A percentile compares a stretch with the other conserved stretches of the same genome.
Conservation (phyloP, 768 basidiomycete species). For the Boletus rubescentipes region DNA sequence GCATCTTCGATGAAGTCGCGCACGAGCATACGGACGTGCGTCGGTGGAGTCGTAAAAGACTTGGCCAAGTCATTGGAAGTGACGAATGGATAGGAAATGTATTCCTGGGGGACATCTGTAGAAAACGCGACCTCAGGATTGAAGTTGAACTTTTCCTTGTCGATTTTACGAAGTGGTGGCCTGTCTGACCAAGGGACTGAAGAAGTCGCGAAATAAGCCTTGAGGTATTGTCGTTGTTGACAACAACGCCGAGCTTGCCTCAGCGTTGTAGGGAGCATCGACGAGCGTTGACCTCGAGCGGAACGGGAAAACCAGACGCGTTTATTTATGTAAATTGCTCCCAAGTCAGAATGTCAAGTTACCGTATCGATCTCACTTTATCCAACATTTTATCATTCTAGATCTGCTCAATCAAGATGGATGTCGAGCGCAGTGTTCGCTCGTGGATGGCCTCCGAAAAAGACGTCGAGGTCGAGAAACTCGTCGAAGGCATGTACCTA, state of each 20-base stretch:
- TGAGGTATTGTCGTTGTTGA: constrained; percentile 24
- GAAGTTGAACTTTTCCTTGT: constrained; percentile 74
- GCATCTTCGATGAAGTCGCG: constrained; percentile 97
- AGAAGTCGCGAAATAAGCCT: constrained; percentile 26
- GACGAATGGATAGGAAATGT: constrained; percentile 54
- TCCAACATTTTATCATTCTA: neutral
- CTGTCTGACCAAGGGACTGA: constrained; percentile 13
- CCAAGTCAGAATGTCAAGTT: constrained; percentile 4
- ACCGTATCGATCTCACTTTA: neutral
- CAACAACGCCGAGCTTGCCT: constrained; percentile 17
- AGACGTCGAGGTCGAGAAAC: constrained; percentile 57
- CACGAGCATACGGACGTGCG: constrained; percentile 86
- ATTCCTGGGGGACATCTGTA: constrained; percentile 42
- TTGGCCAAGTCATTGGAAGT: constrained; percentile 69
- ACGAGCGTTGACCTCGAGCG: neutral
- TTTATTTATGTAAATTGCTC: too few species aligned
- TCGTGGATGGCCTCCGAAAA: constrained; percentile 71
- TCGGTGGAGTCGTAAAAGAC: constrained; percentile 56
- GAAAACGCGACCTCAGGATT: constrained; percentile 61
- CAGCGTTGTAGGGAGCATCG: constrained; percentile 25
- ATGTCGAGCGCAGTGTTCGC: constrained; percentile 54
- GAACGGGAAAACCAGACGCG: constrained; percentile 6
- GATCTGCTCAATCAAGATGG: constrained; percentile 31
- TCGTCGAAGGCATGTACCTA: constrained; percentile 53
- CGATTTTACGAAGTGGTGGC: constrained; percentile 7